Base-by-base conservation (phyloP, 2,329 filamentous ascomycete genomes). In the Xylariaceae sp. region DNA sequence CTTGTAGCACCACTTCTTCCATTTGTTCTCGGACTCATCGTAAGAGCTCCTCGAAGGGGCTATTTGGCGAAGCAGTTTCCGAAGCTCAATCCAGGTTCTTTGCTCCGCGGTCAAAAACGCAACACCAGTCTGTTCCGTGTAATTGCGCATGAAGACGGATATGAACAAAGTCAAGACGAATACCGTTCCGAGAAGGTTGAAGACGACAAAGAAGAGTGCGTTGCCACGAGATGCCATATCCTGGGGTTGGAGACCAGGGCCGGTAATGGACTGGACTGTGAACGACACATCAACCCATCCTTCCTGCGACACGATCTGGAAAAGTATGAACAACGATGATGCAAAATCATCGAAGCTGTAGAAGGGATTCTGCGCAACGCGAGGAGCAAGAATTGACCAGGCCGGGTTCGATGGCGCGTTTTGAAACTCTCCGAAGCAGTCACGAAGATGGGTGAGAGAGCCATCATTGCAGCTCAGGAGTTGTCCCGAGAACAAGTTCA, bases 111-210 rank as follows among this genome's bases (percentile, higher is more conserved):
- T 99, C 68, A 99, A 78, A 72, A 93, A 99, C 2, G 94, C 94
- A 49, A 99, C 94, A 1, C 94, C 94, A 0, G 94, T 99, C 75
- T 97, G 92, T 75, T 99, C 94, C 0, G 94, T 99, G 75, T 99
- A 99, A 73, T 97, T 99, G 62, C 94, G 90, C 94, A 99, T 99
- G 74, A 99, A 99, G 62, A 99, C 94, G 58, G 94, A 97, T 52
- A 99, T 95, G 74, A 99, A 99, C 71, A 99, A 79, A 1, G 94
- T 99, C 71, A 99, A 81, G 62, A 99, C 89, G 75, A 99, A 99
- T 64, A 99, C 93, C 0, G 94, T 94, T 37, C 92, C 92, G 68
- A 99, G 82, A 72, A 99, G 83, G 75, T 99, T 99, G 85, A 97
- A 99, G 3, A 93, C 81, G 58, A 99, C 85, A 72, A 99, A 97